Percentiles rank a stretch among this genome's conserved stretches.
phyloP scores from a whole-genome alignment of 768 basidiomycete species.

The Crepidotus variabilis region DNA sequence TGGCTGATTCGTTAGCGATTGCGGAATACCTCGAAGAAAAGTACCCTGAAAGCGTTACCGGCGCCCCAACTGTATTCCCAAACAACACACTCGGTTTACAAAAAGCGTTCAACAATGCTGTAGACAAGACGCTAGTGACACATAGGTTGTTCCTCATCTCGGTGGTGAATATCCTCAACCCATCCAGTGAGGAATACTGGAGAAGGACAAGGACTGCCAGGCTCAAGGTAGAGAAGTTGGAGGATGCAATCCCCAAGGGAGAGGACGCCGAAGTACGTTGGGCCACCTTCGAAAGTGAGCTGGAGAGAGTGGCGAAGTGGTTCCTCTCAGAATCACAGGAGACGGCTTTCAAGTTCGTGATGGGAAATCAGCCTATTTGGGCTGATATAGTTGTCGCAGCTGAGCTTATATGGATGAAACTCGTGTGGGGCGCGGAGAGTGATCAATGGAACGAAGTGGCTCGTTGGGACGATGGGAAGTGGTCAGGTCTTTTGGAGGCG shows the following conservation, averaged over 20 bases:
- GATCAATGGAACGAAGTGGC: constrained; percentile 37
- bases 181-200: constrained; percentile 27
- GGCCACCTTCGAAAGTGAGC: constrained; percentile 29
- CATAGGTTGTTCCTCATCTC: constrained; percentile 11
- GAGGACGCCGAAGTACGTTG: constrained; percentile 31
- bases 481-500: constrained; percentile 26
- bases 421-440: constrained; percentile 31
- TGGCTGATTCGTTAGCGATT: constrained; percentile 44
- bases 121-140: background rate
- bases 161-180: constrained; percentile 16
- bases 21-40: constrained; percentile 47
- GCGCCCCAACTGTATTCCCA: constrained; percentile 31
- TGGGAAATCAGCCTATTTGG: constrained; percentile 33
- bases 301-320: constrained; percentile 28
- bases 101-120: constrained; percentile 28
- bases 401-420: constrained; percentile 26
- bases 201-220: constrained; percentile 26
- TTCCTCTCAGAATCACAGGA: constrained; percentile 22
- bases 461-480: constrained; percentile 36
- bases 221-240: constrained; percentile 29
- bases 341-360: constrained; percentile 29
- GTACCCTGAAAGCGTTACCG: constrained; percentile 34
- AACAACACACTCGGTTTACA: constrained; percentile 31
- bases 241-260: constrained; percentile 29
- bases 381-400: constrained; percentile 36